phyloP scores from a whole-genome alignment of 371 early-diverging fungal genomes.

The Synchytrium microbalum region DNA sequence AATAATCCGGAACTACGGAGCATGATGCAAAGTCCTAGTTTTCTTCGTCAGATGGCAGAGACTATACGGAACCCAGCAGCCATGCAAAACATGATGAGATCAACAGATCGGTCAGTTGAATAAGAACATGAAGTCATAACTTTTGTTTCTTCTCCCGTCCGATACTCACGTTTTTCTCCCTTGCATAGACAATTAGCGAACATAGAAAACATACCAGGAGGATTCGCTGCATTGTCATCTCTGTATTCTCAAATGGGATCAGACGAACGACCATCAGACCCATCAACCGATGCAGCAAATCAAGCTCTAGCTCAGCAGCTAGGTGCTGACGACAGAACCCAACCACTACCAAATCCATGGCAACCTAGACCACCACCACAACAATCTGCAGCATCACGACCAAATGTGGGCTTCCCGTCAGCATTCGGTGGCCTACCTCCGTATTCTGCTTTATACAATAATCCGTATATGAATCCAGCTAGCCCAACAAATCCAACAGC shows the following conservation, averaged over 20 bases:
- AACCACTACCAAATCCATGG: slow-evolving; percentile 34
- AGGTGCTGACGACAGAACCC: slow-evolving; percentile 18
- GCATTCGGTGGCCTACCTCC: neutral
- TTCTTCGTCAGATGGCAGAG: slow-evolving; percentile 13
- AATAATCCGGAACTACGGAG: neutral
- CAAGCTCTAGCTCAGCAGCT: slow-evolving; percentile 28
- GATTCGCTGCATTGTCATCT: slow-evolving; percentile 29
- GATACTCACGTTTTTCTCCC: slow-evolving; percentile 1
- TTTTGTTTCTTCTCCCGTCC: slow-evolving; percentile 2
- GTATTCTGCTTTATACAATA: neutral
- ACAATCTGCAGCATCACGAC: neutral
- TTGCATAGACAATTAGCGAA: slow-evolving; percentile 14
- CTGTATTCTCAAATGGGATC: slow-evolving; percentile 23
- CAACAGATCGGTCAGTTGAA: neutral
- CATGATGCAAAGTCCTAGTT: neutral
- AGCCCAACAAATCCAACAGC: neutral
- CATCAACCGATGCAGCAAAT: slow-evolving; percentile 36
- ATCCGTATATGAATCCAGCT: neutral
- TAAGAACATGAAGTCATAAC: neutral
- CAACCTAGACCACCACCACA: slow-evolving; percentile 12
- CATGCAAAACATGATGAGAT: slow-evolving; percentile 39
- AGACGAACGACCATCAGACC: slow-evolving; percentile 1
- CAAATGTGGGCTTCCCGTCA: neutral
- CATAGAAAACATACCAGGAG: slow-evolving; percentile 42
- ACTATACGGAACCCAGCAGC: slow-evolving; percentile 17